Evolutionary conservation across 2,329 filamentous ascomycete genomes (phyloP), one percentile per base, ranked within the genome.

Genomic region (Sordariomycetes sp.): DNA sequence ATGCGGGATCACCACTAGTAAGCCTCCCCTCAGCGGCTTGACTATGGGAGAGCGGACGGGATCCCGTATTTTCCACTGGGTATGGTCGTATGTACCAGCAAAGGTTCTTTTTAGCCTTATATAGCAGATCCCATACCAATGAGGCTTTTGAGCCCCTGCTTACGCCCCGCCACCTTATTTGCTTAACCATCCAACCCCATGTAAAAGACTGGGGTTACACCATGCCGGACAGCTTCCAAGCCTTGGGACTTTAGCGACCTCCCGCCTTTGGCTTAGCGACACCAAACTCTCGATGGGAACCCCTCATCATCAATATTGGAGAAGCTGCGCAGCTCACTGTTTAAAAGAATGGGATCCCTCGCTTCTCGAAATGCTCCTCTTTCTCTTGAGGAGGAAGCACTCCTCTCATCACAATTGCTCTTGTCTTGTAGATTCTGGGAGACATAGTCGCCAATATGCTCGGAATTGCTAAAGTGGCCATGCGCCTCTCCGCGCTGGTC

Each of bases 21-120:
- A 38, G 33, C 36, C 11, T n/a, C 32, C 36, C 36, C 33, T 39
- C 25, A 39, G 24, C 29, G 26, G 37, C 14, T 39, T 39, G 20
- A 39, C 37, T 36, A 36, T 31, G 37, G 33, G 37, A 36, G 37
- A 39, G 38, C 34, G 38, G 34, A 37, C 35, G 38, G 38, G 57
- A 39, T 39, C 36, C 32, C 36, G 36, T 39, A 24, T 39, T 35
- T 21, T 34, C 36, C 18, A 29, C 21, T 39, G 19, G 30, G 35
- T 37, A 30, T 37, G 35, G 35, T 37, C 35, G 35, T 37, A 37
- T 37, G 35, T 37, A 30, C 19, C 19, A 32, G 29, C n/a, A n/a
- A n/a, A n/a, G n/a, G n/a, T n/a, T n/a, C n/a, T n/a, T n/a, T n/a
- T n/a, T n/a, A n/a, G n/a, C n/a, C n/a, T n/a, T n/a, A n/a, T n/a